A percentile compares a stretch with the other conserved stretches of the same genome.
Evolutionary conservation across 2,329 filamentous ascomycete genomes (phyloP).

Genomic region (Apiospora saccharicola): DNA sequence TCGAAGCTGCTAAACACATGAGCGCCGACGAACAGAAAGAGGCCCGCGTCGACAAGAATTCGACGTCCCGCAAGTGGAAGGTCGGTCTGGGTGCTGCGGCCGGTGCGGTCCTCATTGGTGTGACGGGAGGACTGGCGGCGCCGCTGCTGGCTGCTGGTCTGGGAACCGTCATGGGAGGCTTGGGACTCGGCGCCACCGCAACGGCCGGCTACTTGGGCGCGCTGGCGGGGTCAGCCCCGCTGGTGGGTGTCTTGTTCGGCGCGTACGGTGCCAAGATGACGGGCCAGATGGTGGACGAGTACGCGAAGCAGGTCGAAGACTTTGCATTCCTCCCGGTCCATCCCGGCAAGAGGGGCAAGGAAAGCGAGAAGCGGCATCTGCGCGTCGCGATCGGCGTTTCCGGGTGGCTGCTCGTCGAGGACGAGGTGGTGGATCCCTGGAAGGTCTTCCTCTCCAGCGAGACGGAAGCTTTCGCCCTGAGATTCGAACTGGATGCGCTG

Average conservation of each 20-base stretch:
- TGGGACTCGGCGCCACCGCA: constrained; percentile 79
- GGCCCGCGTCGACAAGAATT: constrained; percentile 69
- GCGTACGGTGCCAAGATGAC: constrained; percentile 87
- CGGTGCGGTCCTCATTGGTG: constrained; percentile 70
- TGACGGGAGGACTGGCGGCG: constrained; percentile 78
- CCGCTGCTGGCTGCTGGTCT: constrained; percentile 83
- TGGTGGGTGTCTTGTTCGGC: constrained; percentile 86
- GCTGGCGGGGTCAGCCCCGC: constrained; percentile 78
- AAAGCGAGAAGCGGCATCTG: constrained; percentile 67
- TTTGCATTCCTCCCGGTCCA: constrained; percentile 73
- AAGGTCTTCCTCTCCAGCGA: constrained; percentile 70
- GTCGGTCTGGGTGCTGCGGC: constrained; percentile 57
- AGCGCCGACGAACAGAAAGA: constrained; percentile 70
- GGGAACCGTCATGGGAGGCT: constrained; percentile 78
- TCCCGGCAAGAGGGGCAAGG: constrained; percentile 36
- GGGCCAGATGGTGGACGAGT: constrained; percentile 85
- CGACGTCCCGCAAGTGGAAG: constrained; percentile 72
- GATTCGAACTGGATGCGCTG: constrained; percentile 83
- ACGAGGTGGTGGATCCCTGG: constrained; percentile 81
- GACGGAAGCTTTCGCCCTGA: constrained; percentile 81
- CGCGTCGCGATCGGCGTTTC: constrained; percentile 83
- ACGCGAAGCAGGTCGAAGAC: constrained; percentile 85
- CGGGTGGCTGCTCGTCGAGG: constrained; percentile 79
- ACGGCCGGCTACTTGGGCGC: constrained; percentile 83
- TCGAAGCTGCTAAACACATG: constrained; percentile 74